Base-by-base conservation (phyloP, 371 early-diverging fungal genomes). In the Amoeboaphelidium protococcarum region DNA sequence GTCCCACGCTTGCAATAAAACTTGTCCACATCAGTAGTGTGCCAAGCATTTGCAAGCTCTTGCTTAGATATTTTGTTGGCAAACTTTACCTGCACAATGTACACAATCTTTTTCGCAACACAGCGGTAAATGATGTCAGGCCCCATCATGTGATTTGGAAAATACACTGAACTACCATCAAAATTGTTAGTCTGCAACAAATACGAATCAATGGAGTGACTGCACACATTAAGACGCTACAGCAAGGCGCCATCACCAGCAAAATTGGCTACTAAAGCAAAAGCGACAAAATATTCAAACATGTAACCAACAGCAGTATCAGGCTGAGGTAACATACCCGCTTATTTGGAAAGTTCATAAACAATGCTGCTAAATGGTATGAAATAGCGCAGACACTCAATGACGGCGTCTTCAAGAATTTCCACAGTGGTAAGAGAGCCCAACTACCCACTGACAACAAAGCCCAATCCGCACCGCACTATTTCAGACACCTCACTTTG, bases 31-130 rank as follows among this genome's bases (percentile, higher is more conserved):
- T 56, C 51, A 24, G 55, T 56, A 13, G 57, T 56, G 45, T 56
- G 26, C 37, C 47, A 52, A 1, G 57, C 57, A 52, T 51, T 47
- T 26, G 44, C 47, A 6, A 23, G 23, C 27, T 55, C 56, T 47
- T 56, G 57, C 24, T 56, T 56, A n/a, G 49, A 48, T 22, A 56
- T 55, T 13, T 47, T 31, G 26, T 55, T 43, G 3, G 50, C 52
- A 56, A 56, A 56, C 19, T 56, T 56, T 13, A 55, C 47, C 46
- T 56, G 56, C 13, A 55, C 47, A 47, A 56, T 58, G 42, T 56
- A 53, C 4, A 56, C 51, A 3, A 46, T 56, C 20, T 4, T 19
- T 4, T 13, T 42, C 22, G 10, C 21, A 21, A 40, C 27, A 42
- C 49, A 51, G 25, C 52, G 55, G 55, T 57, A 56, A 23, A 56